Base-by-base conservation (phyloP, 148 eudicot genomes). In the Chenopodium suecicum region DNA sequence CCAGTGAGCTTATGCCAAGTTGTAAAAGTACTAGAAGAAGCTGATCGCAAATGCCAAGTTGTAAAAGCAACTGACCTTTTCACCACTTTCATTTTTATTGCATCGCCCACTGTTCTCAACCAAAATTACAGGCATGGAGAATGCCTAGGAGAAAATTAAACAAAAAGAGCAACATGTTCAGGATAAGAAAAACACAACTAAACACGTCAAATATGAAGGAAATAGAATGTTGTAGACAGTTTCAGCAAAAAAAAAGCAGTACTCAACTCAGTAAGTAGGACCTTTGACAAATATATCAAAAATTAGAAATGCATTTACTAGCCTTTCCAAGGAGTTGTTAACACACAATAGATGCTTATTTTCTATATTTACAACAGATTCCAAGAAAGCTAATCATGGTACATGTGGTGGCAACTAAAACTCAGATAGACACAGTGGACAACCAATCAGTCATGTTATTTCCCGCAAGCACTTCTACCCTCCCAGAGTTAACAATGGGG, bases 31-130 rank as follows among this genome's bases (percentile, higher is more conserved):
- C n/a, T 10, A 80, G 29, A 64, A 58, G 20, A 79, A 70, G 63
- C 9, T 67, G 63, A 78, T 9, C 69, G 47, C 65, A 23, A 64
- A 37, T 60, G 20, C 23, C 64, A 37, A 37, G 14, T n/a, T n/a
- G n/a, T n/a, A n/a, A n/a, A 73, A 72, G 67, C 10, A 9, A 83
- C 88, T 62, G 70, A 97, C 99, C 99, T 97, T 97, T 82, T 94
- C 99, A 25, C 90, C 96, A 74, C 25, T 73, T 23, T 92, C 98
- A 79, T 94, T 97, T 87, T 89, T 97, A 79, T 84, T 90, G 87
- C 99, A 97, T 86, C 99, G 92, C 78, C 98, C 98, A 83, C 94
- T 97, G 89, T 97, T 97, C 91, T 97, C 99, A 81, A 94, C 99
- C 91, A 94, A 86, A 83, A 91, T 90, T 75, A 97, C 91, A 73